A percentile compares a stretch with the other conserved stretches of the same genome.
Evolutionary conservation across 192 early-diverging fungal genomes (phyloP).

Genomic region (Backusella tarrabulga): DNA sequence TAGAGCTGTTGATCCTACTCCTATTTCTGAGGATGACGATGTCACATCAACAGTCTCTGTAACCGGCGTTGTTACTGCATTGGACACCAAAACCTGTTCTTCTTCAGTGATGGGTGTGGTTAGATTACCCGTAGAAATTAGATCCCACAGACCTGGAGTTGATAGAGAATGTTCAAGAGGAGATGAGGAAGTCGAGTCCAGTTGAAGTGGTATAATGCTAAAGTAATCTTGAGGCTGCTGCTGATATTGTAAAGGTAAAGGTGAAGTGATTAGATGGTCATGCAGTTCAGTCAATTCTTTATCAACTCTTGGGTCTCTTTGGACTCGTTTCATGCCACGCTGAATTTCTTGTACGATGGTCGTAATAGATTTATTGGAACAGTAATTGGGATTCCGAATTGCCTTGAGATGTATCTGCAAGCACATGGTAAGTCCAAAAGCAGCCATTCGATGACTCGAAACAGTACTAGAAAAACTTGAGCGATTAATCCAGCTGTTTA

Average conservation of each 20-base stretch:
- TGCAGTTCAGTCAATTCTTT: not conserved
- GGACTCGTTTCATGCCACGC: not conserved
- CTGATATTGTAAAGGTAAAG: not conserved
- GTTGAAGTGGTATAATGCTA: conserved; percentile 13
- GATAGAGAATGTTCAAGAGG: not conserved
- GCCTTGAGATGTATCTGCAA: conserved; percentile 7
- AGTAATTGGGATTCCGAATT: not conserved
- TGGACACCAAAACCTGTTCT: not conserved
- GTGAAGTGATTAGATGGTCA: not conserved
- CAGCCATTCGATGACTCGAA: not conserved
- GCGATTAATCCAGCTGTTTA: not conserved
- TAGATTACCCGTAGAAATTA: not conserved
- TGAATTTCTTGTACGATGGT: not conserved
- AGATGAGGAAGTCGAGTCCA: not conserved
- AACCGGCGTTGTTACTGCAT: not conserved
- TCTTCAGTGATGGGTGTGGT: not conserved
- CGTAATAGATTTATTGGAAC: not conserved
- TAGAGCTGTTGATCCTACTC: not conserved
- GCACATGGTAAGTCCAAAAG: conserved; percentile 2
- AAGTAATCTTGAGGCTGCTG: conserved; percentile 1
- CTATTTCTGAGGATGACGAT: not conserved
- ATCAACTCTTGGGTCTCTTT: not conserved
- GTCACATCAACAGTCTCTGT: not conserved
- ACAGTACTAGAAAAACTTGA: not conserved
- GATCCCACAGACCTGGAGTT: not conserved